Evolutionary conservation across 192 early-diverging fungal species (phyloP).

Genomic region (Linnemannia zychae): DNA sequence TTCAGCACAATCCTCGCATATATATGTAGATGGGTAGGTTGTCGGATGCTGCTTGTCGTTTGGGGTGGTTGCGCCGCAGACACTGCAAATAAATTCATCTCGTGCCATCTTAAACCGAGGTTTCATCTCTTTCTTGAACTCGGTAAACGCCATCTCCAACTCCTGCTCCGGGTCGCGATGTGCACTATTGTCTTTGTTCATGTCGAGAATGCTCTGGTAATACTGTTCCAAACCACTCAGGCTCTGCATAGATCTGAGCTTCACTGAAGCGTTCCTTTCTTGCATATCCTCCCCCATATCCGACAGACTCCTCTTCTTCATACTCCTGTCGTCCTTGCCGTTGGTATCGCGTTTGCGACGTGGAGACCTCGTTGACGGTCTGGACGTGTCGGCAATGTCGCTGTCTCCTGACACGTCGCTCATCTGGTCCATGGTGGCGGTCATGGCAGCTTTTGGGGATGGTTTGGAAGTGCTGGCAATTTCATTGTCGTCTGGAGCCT

Average conservation of each 20-base stretch:
- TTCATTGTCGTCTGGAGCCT: background rate
- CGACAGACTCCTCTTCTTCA: too few relatives aligned
- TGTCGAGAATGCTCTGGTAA: slow-evolving; percentile 23
- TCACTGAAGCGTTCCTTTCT: background rate
- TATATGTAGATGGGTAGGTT: slow-evolving; percentile 14
- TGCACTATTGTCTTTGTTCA: slow-evolving; percentile 23
- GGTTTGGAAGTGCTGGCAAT: background rate
- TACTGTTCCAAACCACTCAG: background rate
- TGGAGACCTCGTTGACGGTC: too few relatives aligned
- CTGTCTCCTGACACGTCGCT: too few relatives aligned
- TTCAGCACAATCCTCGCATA: background rate
- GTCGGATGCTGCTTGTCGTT: slow-evolving; percentile 1
- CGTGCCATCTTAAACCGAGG: slow-evolving; percentile 10
- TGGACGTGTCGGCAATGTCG: too few relatives aligned
- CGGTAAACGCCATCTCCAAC: slow-evolving; percentile 5
- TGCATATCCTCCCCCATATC: background rate
- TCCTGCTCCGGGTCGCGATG: slow-evolving; percentile 40
- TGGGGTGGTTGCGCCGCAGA: slow-evolving; percentile 22
- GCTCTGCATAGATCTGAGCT: background rate
- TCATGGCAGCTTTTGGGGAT: too few relatives aligned
- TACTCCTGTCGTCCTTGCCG: too few relatives aligned
- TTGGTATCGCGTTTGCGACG: too few relatives aligned
- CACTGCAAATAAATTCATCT: slow-evolving; percentile 33
- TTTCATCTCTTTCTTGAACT: slow-evolving; percentile 2
- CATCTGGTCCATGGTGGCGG: too few relatives aligned